These are phyloP conservation scores for Phytophthora litchii DNA, from an alignment of 352 stramenopile genomes.

Conservation along the genomic window DNA sequence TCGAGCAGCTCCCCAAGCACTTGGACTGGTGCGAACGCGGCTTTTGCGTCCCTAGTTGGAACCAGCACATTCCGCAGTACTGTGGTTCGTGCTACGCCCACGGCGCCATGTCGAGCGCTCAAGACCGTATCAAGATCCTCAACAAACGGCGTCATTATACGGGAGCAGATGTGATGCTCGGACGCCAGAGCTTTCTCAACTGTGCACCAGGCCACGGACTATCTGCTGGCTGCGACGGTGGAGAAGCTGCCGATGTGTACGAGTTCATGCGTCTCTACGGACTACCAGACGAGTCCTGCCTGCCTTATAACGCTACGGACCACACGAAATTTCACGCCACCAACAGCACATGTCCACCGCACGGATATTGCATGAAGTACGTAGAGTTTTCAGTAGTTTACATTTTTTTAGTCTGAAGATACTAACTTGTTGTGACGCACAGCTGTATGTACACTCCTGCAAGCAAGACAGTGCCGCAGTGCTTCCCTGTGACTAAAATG, in stretches of 20 bases:
- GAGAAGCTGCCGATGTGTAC: conserved; percentile 78
- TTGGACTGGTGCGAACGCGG: conserved; percentile 93
- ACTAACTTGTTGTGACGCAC: conserved; percentile 16
- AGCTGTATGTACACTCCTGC: conserved; percentile 83
- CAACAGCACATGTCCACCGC: conserved; percentile 75
- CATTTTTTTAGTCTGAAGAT: neutral
- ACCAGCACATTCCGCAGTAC: conserved; percentile 87
- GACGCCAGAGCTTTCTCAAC: conserved; percentile 83
- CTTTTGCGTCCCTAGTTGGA: conserved; percentile 84
- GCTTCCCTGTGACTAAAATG: conserved; percentile 80
- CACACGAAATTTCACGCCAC: conserved; percentile 70
- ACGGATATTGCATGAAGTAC: conserved; percentile 88
- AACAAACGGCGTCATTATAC: conserved; percentile 66
- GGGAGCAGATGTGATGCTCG: conserved; percentile 78
- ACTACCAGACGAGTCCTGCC: conserved; percentile 77
- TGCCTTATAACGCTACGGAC: conserved; percentile 86
- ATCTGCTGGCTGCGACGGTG: conserved; percentile 68
- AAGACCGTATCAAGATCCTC: conserved; percentile 87
- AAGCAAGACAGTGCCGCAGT: conserved; percentile 46
- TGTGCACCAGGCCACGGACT: conserved; percentile 76
- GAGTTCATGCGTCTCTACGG: conserved; percentile 82
- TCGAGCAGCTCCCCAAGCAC: conserved; percentile 53
- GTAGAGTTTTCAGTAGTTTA: conserved; percentile 17
- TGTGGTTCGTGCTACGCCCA: conserved; percentile 89
- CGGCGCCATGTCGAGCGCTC: conserved; percentile 70